Conservation (phyloP, 768 basidiomycete species). For the Strobilomyces echinocephalus region DNA sequence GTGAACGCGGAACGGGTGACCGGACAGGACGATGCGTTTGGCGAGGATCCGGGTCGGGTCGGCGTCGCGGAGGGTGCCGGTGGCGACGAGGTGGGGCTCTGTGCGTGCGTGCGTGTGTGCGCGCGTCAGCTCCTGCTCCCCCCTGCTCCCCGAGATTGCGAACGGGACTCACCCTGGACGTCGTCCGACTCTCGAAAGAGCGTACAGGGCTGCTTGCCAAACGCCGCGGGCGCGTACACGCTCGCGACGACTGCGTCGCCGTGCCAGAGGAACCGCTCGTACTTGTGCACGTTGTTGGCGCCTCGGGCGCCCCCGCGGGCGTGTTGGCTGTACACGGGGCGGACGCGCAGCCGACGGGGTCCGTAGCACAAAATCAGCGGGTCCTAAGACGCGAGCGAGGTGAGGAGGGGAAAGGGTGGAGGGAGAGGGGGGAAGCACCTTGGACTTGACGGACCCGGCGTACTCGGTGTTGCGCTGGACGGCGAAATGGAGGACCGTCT, state of each 20-base stretch:
- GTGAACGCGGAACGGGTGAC: constrained; percentile 96
- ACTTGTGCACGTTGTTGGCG: constrained; percentile 96
- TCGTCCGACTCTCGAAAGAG: constrained; percentile 69
- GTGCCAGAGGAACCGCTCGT: constrained; percentile 83
- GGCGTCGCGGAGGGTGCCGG: constrained; percentile 80
- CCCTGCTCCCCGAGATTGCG: no score
- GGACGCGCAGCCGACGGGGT: constrained; percentile 76
- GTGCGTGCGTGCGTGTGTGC: not conserved
- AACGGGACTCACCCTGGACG: constrained; percentile 43
- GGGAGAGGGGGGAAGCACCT: constrained; percentile 42
- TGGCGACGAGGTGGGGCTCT: constrained; percentile 85
- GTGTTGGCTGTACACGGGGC: constrained; percentile 91
- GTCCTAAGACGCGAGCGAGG: constrained; percentile 48
- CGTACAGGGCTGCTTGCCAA: constrained; percentile 74
- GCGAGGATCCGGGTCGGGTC: constrained; percentile 90
- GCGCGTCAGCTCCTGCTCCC: not conserved
- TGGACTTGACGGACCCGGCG: constrained; percentile 80
- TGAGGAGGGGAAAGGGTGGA: not conserved
- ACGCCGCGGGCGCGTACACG: constrained; percentile 81
- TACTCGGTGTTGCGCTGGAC: constrained; percentile 96
- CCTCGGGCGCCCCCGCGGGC: constrained; percentile 86
- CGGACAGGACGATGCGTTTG: constrained; percentile 92
- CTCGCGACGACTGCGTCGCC: constrained; percentile 81
- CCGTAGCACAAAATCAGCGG: constrained; percentile 86
- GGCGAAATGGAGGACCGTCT: constrained; percentile 86